A percentile compares a stretch with the other conserved stretches of the same genome.
These are phyloP conservation scores for Hyphopichia khmerensis DNA, from an alignment of 1,139 yeast species.

Conservation along the genomic window DNA sequence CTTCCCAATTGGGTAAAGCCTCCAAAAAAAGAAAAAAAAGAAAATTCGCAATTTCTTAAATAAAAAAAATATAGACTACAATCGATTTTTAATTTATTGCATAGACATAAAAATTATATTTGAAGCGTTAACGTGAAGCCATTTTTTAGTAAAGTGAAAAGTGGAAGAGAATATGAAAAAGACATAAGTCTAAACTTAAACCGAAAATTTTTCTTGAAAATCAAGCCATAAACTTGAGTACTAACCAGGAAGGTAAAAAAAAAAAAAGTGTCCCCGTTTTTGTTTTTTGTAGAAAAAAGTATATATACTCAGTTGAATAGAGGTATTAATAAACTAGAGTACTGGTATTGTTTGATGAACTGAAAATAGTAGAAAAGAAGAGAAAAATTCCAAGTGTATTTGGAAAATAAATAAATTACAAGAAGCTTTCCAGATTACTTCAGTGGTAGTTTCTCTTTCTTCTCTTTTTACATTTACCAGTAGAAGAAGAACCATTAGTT, in stretches of 20 bases:
- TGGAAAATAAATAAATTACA: background rate
- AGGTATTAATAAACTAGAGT: background rate
- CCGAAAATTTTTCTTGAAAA: background rate
- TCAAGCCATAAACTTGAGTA: background rate
- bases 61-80: background rate
- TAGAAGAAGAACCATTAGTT: background rate
- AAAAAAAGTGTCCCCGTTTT: too few species aligned
- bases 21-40: background rate
- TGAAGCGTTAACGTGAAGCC: background rate
- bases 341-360: background rate
- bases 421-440: too few species aligned
- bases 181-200: slow-evolving; percentile 1
- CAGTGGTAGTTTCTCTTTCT: slow-evolving; percentile 4
- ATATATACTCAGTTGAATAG: background rate
- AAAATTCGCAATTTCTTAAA: background rate
- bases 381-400: background rate
- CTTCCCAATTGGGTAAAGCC: background rate
- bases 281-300: background rate
- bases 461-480: slow-evolving; percentile 2
- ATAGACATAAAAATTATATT: background rate
- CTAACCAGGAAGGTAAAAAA: background rate
- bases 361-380: background rate
- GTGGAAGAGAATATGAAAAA: background rate
- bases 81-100: background rate
- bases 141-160: background rate